Percentiles rank a stretch among this genome's conserved stretches.
Evolutionary conservation across 208 protist genomes (phyloP).

Genomic region (Acanthamoeba lenticulata): DNA sequence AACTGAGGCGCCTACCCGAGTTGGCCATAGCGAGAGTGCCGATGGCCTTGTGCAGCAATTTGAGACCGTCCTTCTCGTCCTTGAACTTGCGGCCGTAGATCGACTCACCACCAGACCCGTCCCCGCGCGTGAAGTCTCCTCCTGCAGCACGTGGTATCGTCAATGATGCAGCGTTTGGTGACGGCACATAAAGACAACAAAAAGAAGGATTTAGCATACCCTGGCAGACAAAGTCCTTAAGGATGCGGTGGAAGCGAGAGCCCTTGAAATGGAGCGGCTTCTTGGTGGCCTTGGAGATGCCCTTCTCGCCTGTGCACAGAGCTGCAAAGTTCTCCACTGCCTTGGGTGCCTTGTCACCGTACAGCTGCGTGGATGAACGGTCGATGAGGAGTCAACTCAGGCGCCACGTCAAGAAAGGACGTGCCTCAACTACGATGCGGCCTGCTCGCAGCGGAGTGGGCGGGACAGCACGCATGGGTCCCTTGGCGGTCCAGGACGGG

Average conservation of each 20-base stretch:
- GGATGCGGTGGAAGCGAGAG: constrained; percentile 85
- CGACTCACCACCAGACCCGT: constrained; percentile 92
- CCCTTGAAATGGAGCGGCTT: constrained; percentile 97
- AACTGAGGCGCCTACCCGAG: constrained; percentile 87
- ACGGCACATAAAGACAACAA: too few relatives aligned
- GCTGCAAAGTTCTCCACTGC: constrained; percentile 77
- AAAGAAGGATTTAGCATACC: constrained; percentile 73
- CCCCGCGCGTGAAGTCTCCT: constrained; percentile 94
- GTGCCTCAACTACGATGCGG: not conserved
- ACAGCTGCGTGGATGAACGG: not conserved
- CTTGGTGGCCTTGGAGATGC: constrained; percentile 89
- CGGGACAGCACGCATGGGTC: not conserved
- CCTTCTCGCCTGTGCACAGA: constrained; percentile 93
- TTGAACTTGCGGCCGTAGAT: constrained; percentile 93
- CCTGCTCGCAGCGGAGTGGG: constrained; percentile 3
- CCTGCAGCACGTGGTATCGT: constrained; percentile 79
- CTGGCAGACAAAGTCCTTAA: constrained; percentile 90
- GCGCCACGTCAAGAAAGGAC: not conserved
- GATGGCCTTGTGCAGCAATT: constrained; percentile 89
- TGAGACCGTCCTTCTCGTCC: constrained; percentile 97
- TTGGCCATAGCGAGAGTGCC: constrained; percentile 99
- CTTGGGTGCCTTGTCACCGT: constrained; percentile 53
- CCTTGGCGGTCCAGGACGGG: constrained; percentile 8
- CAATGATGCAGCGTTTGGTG: too few relatives aligned
- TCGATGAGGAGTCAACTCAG: not conserved